A percentile compares a stretch with the other conserved stretches of the same genome.
Evolutionary conservation across 1,284 basidiomycete genomes (phyloP).

Genomic region (Microbotryum saponariae): DNA sequence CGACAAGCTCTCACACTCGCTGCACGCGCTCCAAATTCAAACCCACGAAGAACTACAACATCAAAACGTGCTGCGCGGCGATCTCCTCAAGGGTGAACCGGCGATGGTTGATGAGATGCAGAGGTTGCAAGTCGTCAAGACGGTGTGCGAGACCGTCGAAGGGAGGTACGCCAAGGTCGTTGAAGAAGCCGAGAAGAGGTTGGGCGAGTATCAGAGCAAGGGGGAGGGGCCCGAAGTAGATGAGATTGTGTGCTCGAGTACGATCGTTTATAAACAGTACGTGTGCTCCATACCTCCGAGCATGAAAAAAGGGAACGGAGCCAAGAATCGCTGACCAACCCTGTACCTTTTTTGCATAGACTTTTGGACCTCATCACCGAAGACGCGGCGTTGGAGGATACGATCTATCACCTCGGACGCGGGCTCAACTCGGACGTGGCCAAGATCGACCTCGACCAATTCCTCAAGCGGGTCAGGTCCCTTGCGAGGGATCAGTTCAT

Average conservation of each 20-base stretch:
- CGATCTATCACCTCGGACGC: constrained; percentile 90
- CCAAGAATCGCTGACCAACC: neutral
- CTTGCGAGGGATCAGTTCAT: constrained; percentile 91
- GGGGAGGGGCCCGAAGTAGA: constrained; percentile 72
- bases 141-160: constrained; percentile 75
- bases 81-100: constrained; percentile 79
- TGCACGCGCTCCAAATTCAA: constrained; percentile 53
- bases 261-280: constrained; percentile 91
- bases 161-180: constrained; percentile 59
- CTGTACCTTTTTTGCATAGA: constrained; percentile 46
- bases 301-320: too few relatives aligned
- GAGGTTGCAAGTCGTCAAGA: constrained; percentile 85
- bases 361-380: constrained; percentile 93
- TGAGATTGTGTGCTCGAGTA: constrained; percentile 88
- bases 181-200: constrained; percentile 55
- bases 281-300: constrained; percentile 38
- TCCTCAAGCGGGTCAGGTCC: constrained; percentile 77
- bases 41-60: constrained; percentile 64
- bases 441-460: constrained; percentile 82
- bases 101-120: constrained; percentile 93
- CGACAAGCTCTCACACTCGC: constrained; percentile 61
- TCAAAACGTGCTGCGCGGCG: constrained; percentile 66
- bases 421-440: constrained; percentile 71
- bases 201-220: constrained; percentile 61
- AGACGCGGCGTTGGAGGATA: constrained; percentile 96